A percentile compares a stretch with the other conserved stretches of the same genome.
These are phyloP conservation scores for Mortierella sp. DNA, from an alignment of 371 early-diverging fungal species.

Conservation along the genomic window DNA sequence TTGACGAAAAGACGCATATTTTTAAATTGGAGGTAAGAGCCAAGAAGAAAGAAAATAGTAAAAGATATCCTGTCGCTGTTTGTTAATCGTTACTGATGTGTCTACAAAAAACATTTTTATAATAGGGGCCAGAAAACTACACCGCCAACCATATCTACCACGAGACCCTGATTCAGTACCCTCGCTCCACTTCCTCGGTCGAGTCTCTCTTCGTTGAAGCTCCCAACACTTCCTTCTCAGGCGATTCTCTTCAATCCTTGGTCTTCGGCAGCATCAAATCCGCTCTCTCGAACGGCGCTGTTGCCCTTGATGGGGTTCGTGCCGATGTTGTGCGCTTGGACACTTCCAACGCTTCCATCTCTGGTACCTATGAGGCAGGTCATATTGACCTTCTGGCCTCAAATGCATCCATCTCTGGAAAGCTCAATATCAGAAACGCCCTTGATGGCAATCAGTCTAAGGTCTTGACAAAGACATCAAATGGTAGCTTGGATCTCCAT, in stretches of 20 bases:
- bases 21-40: slow-evolving; percentile 31
- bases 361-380: slow-evolving; percentile 11
- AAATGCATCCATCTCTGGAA: slow-evolving; percentile 26
- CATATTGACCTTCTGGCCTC: slow-evolving; percentile 23
- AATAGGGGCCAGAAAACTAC: slow-evolving; percentile 12
- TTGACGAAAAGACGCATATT: slow-evolving; percentile 21
- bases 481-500: slow-evolving; percentile 21
- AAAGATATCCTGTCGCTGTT: not conserved
- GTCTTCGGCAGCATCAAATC: slow-evolving; percentile 24
- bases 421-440: slow-evolving; percentile 25
- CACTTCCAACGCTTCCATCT: slow-evolving; percentile 14
- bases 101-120: not conserved
- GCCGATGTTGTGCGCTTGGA: slow-evolving; percentile 18
- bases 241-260: slow-evolving; percentile 13
- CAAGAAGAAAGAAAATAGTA: not conserved
- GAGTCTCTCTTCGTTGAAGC: slow-evolving; percentile 18
- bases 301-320: slow-evolving; percentile 8
- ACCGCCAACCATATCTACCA: slow-evolving; percentile 26
- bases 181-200: not conserved
- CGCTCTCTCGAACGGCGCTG: slow-evolving; percentile 28
- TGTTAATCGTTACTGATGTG: not conserved
- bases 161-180: slow-evolving; percentile 39
- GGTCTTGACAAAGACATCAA: slow-evolving; percentile 21
- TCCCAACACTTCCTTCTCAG: slow-evolving; percentile 26
- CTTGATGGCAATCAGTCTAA: slow-evolving; percentile 15